Base-by-base conservation (phyloP, 2,329 filamentous ascomycete species). In the Paecilomyces fulvus region DNA sequence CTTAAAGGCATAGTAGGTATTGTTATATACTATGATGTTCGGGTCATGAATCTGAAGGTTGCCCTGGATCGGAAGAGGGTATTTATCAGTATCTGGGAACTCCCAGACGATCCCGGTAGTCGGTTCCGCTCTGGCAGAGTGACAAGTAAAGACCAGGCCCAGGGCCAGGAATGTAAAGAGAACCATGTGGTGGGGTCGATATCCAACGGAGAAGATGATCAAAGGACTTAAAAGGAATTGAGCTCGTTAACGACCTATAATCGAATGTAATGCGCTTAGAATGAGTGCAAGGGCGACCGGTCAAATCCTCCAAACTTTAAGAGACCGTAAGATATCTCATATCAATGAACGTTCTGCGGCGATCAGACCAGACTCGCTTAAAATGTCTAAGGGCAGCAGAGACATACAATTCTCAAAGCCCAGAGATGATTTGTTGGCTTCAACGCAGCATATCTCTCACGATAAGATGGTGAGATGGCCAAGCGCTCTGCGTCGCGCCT, bases 1-100 rank as follows among this genome's bases (percentile, higher is more conserved):
- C 17, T 54, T 25, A 17, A 48, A 54, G 21, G 52, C 52, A 33
- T 48, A 54, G 48, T 54, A 54, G 30, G 52, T 17, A 54, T 54
- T 49, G 17, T 30, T n/a, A 54, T 48, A 12, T 3, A 33, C 20
- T 25, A 54, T n/a, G 23, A 54, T 20, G 9, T 33, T 30, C 14
- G 52, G 52, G 14, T 54, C 52, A 37, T 54, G 52, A n/a, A 48
- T 48, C 21, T 21, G 33, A 11, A 54, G 52, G 8, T 54, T 46
- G 8, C 52, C 52, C 48, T 25, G 20, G 9, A 6, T 25, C 21
- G 48, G 48, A 25, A 49, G 48, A 23, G 48, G 48, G 21, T 23
- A 49, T 49, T 49, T 10, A 23, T 49, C 48, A 12, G 37, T 43
- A 17, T 43, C 37, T 43, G 37, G 37, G n/a, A 43, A 43, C 6